Evolutionary conservation across 1,284 basidiomycete species (phyloP).

Genomic region (Mycena sp.): DNA sequence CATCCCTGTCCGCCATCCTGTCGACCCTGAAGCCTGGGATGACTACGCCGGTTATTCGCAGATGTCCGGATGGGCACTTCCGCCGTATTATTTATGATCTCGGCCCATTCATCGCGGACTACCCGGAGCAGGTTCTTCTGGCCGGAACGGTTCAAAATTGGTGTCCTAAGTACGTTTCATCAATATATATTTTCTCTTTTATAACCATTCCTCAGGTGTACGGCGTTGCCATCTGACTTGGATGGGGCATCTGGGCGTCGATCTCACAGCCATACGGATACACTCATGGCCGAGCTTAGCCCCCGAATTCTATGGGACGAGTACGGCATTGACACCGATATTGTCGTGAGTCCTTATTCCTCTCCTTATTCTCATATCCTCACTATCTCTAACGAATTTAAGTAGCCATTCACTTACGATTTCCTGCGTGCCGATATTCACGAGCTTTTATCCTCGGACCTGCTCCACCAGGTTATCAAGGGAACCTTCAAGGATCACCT

Average conservation of each 20-base stretch:
- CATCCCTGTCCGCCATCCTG: conserved; percentile 36
- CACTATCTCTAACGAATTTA: not conserved
- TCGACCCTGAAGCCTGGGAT: conserved; percentile 34
- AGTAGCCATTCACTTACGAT: conserved; percentile 45
- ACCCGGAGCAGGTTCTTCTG: conserved; percentile 45
- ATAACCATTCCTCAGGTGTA: conserved; percentile 36
- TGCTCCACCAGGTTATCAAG: conserved; percentile 52
- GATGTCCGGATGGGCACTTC: conserved; percentile 44
- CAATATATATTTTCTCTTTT: not conserved
- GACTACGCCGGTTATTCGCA: conserved; percentile 34
- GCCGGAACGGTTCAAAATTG: conserved; percentile 41
- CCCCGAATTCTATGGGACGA: conserved; percentile 37
- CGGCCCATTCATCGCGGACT: conserved; percentile 42
- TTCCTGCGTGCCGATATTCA: conserved; percentile 46
- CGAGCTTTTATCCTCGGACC: conserved; percentile 43
- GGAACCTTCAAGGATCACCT: conserved; percentile 51
- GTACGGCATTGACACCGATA: conserved; percentile 36
- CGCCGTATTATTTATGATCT: conserved; percentile 34
- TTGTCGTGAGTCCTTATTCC: conserved; percentile 21
- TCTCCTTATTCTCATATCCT: not conserved
- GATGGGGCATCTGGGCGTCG: conserved; percentile 26
- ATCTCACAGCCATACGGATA: conserved; percentile 39
- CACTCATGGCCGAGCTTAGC: conserved; percentile 27
- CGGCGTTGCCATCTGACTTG: conserved; percentile 32
- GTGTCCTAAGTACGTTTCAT: conserved; percentile 42